Percentiles rank a stretch among this genome's conserved stretches.
phyloP scores from a whole-genome alignment of 2,329 filamentous ascomycete species.

The Ophiostoma sp. region DNA sequence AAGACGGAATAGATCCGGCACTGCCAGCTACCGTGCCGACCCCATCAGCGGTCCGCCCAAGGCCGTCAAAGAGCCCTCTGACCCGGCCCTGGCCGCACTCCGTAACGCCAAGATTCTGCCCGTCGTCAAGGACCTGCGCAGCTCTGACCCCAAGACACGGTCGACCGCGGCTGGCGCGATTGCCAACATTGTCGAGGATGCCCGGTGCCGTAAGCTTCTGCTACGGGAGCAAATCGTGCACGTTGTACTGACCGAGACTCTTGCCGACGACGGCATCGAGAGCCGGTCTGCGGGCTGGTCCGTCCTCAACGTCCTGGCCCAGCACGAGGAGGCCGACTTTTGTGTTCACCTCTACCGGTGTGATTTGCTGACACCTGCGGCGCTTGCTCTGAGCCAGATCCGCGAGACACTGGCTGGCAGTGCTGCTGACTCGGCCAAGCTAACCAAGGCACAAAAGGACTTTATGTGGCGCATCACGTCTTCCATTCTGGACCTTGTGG shows the following conservation, averaged over 20 bases:
- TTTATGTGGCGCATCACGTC: slow-evolving; percentile 50
- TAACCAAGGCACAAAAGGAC: slow-evolving; percentile 48
- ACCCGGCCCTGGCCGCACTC: slow-evolving; percentile 58
- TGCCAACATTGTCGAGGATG: slow-evolving; percentile 56
- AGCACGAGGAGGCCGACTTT: slow-evolving; percentile 62
- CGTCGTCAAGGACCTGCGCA: slow-evolving; percentile 55
- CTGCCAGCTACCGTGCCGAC: neutral
- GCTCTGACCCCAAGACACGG: slow-evolving; percentile 53
- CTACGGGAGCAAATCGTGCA: slow-evolving; percentile 61
- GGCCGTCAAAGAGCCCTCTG: slow-evolving; percentile 54
- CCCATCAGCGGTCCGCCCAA: slow-evolving; percentile 40
- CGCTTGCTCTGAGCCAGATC: slow-evolving; percentile 51
- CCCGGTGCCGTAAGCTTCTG: slow-evolving; percentile 58
- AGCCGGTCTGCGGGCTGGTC: slow-evolving; percentile 63
- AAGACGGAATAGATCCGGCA: slow-evolving; percentile 9
- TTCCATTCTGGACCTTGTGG: slow-evolving; percentile 49
- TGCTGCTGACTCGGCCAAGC: slow-evolving; percentile 31
- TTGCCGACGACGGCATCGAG: slow-evolving; percentile 58
- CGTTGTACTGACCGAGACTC: slow-evolving; percentile 56
- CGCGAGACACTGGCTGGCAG: slow-evolving; percentile 31
- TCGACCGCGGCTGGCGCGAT: slow-evolving; percentile 55
- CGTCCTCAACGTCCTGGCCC: slow-evolving; percentile 55
- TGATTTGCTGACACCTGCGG: slow-evolving; percentile 56
- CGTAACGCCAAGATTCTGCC: slow-evolving; percentile 60
- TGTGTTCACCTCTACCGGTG: slow-evolving; percentile 59